Conservation (phyloP, 345 rosid species). For the Draba incana region DNA sequence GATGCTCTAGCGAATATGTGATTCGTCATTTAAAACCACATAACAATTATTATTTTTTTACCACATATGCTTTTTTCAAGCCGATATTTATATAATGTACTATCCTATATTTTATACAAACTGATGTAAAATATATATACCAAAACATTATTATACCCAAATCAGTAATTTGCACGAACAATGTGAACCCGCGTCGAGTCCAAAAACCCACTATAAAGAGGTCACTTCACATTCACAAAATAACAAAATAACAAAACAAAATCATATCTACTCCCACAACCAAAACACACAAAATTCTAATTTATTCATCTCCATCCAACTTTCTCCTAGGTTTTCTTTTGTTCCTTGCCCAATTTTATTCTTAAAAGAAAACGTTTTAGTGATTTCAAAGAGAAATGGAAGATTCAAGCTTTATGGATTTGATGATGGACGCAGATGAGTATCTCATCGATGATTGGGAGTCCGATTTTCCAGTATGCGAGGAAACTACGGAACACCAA, state of each 20-base stretch:
- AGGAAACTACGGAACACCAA: conserved; percentile 3
- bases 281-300: too few species aligned
- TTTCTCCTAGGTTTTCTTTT: too few species aligned
- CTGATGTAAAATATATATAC: neutral
- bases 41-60: neutral
- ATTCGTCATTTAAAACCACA: neutral
- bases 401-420: conserved; percentile 36
- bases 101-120: neutral
- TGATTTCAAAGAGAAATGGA: conserved; percentile 28
- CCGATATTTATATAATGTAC: neutral
- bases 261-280: too few species aligned
- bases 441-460: conserved; percentile 41
- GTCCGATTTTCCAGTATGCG: conserved; percentile 13
- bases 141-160: conserved; percentile 2
- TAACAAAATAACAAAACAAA: too few species aligned
- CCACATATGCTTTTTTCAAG: conserved; percentile 15
- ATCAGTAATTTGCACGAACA: too few species aligned
- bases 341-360: neutral
- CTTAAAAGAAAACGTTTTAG: neutral
- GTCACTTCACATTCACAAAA: too few species aligned
- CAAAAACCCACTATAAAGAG: too few species aligned
- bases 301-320: too few species aligned
- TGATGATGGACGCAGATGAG: conserved; percentile 40
- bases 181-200: too few species aligned
- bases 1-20: conserved; percentile 5